Evolutionary conservation across 495 filamentous ascomycete genomes (phyloP).

Genomic region (Glarea lozoyensis): DNA sequence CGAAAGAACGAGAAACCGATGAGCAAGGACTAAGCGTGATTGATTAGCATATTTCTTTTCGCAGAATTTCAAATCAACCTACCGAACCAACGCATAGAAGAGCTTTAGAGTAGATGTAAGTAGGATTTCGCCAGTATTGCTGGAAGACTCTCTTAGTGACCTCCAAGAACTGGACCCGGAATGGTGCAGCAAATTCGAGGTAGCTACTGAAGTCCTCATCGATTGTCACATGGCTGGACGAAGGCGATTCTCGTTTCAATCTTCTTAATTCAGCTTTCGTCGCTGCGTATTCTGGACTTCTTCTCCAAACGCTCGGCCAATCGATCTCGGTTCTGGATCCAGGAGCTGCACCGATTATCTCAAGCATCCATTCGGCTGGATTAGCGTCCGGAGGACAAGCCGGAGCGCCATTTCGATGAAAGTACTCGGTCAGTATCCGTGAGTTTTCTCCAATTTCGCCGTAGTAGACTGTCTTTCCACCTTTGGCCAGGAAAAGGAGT

Average conservation of each 20-base stretch:
- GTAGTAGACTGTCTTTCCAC: constrained; percentile 68
- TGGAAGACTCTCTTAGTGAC: constrained; percentile 62
- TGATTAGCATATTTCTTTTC: not conserved
- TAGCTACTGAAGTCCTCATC: constrained; percentile 14
- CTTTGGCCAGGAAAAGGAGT: constrained; percentile 57
- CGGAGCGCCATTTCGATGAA: constrained; percentile 46
- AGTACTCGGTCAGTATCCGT: constrained; percentile 51
- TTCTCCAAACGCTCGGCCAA: constrained; percentile 73
- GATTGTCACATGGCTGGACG: not conserved
- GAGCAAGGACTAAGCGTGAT: constrained; percentile 47
- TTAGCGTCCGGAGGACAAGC: constrained; percentile 28
- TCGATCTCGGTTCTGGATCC: constrained; percentile 64
- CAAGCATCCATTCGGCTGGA: constrained; percentile 80
- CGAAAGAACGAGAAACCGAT: constrained; percentile 82
- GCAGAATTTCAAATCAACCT: no score
- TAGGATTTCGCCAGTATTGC: constrained; percentile 81
- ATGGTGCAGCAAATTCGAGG: constrained; percentile 46
- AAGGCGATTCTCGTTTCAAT: constrained; percentile 43
- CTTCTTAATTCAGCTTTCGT: constrained; percentile 60
- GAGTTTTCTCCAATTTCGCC: constrained; percentile 58
- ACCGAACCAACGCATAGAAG: constrained; percentile 41
- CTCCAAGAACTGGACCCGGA: constrained; percentile 39
- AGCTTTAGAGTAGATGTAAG: constrained; percentile 72
- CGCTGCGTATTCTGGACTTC: constrained; percentile 58
- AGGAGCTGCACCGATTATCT: constrained; percentile 79